Conservation (phyloP, 805 yeast genomes). For the Metschnikowia corniflorae region DNA sequence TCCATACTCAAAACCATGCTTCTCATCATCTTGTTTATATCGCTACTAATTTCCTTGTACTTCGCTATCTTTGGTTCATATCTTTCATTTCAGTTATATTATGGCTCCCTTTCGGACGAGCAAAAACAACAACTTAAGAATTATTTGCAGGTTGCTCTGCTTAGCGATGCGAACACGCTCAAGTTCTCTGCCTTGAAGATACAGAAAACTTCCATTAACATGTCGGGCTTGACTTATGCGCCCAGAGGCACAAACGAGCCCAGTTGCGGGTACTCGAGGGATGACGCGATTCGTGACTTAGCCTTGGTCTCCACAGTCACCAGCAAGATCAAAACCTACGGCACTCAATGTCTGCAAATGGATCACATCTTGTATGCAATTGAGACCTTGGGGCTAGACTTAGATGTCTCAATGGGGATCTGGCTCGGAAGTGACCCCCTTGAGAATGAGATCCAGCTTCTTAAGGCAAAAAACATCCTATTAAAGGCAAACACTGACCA, state of each 20-base stretch:
- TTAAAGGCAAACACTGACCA: constrained; percentile 37
- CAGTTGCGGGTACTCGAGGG: constrained; percentile 45
- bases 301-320: constrained; percentile 58
- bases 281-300: constrained; percentile 54
- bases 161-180: no score
- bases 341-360: constrained; percentile 60
- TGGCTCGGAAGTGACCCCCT: constrained; percentile 52
- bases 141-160: no score
- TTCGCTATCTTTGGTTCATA: constrained; percentile 10
- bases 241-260: constrained; percentile 54
- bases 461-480: constrained; percentile 41
- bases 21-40: not conserved
- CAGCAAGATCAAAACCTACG: constrained; percentile 52
- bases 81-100: constrained; percentile 7
- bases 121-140: no score
- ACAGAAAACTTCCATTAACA: not conserved
- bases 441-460: constrained; percentile 45
- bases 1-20: not conserved
- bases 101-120: constrained; percentile 7
- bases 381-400: constrained; percentile 44
- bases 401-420: constrained; percentile 59
- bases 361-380: constrained; percentile 52
- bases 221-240: constrained; percentile 56
- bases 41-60: constrained; percentile 4
- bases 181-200: not conserved